phyloP scores from a whole-genome alignment of 2,329 filamentous ascomycete species.

The Fusarium drepaniforme region DNA sequence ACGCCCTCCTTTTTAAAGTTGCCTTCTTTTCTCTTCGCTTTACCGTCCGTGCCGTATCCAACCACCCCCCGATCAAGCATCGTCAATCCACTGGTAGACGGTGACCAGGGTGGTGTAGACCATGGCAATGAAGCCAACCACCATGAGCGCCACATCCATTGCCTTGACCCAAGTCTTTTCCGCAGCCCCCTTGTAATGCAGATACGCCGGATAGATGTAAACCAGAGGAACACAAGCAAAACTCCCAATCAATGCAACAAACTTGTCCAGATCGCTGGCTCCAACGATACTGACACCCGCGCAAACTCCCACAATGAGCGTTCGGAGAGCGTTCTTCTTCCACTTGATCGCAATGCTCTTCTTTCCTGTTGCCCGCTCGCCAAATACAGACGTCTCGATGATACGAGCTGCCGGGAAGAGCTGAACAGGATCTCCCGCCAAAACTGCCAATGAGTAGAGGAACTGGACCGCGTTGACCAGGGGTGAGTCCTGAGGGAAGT shows the following conservation, averaged over 20 bases:
- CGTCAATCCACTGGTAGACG: conserved; percentile 51
- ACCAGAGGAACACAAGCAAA: conserved; percentile 82
- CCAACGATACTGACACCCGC: conserved; percentile 72
- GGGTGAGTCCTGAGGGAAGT: conserved; percentile 77
- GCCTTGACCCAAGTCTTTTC: conserved; percentile 65
- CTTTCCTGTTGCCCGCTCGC: conserved; percentile 74
- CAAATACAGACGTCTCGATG: conserved; percentile 76
- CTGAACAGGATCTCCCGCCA: conserved; percentile 81
- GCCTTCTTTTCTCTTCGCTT: conserved; percentile 25
- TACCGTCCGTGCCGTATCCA: not conserved
- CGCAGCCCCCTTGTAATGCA: conserved; percentile 78
- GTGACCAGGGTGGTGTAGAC: conserved; percentile 78
- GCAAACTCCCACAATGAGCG: conserved; percentile 67
- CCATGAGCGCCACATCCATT: conserved; percentile 72
- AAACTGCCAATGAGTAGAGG: conserved; percentile 78
- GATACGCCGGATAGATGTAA: conserved; percentile 79
- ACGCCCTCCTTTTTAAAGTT: conserved; percentile 25
- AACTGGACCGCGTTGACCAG: conserved; percentile 84
- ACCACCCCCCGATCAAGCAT: conserved; percentile 17
- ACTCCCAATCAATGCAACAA: conserved; percentile 79
- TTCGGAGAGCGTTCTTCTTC: conserved; percentile 79
- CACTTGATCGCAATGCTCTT: conserved; percentile 75
- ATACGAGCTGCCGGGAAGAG: conserved; percentile 81
- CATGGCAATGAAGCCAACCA: conserved; percentile 75
- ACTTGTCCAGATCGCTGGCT: conserved; percentile 78